Conservation (phyloP, 2,329 filamentous ascomycete species). For the Furcasterigmium furcatum region DNA sequence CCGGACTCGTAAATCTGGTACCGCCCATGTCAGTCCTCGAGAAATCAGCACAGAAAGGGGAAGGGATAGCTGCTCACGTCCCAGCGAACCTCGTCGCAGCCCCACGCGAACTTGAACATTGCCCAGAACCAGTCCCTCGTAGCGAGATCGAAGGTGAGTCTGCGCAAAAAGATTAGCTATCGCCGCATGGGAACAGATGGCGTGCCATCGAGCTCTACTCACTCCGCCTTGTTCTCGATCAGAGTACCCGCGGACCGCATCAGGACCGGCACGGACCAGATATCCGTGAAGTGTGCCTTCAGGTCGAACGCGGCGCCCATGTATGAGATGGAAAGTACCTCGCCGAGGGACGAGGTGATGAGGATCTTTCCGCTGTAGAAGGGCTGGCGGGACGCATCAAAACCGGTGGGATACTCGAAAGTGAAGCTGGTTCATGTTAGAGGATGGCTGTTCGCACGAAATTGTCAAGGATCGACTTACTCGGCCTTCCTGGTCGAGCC, state of each 20-base stretch:
- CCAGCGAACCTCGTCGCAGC: background rate
- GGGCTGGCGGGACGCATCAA: no score
- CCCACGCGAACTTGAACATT: background rate
- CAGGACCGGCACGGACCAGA: background rate
- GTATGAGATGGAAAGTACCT: background rate
- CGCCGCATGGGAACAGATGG: background rate
- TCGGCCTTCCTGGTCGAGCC: constrained; percentile 9
- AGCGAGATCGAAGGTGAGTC: background rate
- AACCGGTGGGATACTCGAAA: constrained; percentile 10
- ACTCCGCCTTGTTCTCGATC: background rate
- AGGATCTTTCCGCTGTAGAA: constrained; percentile 1
- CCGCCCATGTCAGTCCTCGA: background rate
- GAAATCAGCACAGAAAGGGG: no score
- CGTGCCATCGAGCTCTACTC: background rate
- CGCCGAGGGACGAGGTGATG: background rate
- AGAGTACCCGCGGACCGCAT: background rate
- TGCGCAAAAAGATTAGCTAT: background rate
- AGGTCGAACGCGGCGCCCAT: background rate
- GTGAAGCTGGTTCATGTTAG: constrained; percentile 9
- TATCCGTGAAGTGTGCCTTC: background rate
- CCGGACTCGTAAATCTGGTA: constrained; percentile 27
- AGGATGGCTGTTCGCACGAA: no score
- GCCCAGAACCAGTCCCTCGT: background rate
- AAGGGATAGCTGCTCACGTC: background rate
- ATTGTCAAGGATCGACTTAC: background rate